Conservation (phyloP, 257 asterid genomes). For the Solanum appendiculatum region DNA sequence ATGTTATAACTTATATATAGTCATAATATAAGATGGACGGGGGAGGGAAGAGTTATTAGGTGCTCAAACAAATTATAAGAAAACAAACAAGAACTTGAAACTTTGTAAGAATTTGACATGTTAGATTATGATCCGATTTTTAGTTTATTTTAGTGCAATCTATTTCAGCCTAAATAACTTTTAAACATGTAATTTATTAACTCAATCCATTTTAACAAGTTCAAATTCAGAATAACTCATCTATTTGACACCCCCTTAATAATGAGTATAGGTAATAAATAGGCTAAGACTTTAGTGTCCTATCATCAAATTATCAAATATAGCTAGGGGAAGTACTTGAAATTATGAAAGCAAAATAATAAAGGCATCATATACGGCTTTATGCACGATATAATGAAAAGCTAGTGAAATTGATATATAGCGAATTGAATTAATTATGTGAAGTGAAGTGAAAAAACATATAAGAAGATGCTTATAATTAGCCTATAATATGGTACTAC, state of each 20-base stretch:
- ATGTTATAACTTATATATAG: not conserved
- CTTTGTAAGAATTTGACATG: not conserved
- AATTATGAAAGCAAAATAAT: not conserved
- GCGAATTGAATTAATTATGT: not conserved
- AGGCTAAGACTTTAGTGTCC: not conserved
- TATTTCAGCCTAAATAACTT: not conserved
- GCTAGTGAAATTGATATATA: not conserved
- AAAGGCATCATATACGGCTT: conserved; percentile 19
- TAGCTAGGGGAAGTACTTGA: not conserved
- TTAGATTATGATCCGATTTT: not conserved
- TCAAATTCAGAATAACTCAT: not conserved
- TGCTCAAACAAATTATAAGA: not conserved
- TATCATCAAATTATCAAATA: not conserved
- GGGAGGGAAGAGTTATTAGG: not conserved
- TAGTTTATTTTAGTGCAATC: too few relatives aligned
- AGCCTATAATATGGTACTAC: not conserved
- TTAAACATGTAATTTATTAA: not conserved
- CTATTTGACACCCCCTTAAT: not conserved
- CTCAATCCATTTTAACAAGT: not conserved
- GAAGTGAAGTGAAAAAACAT: conserved; percentile 1
- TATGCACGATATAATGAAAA: not conserved
- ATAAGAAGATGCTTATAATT: not conserved
- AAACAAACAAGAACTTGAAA: not conserved
- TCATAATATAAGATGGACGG: not conserved
- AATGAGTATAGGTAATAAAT: not conserved